Evolutionary conservation across 805 yeast species (phyloP).

Genomic region (Suhomyces vadensis): DNA sequence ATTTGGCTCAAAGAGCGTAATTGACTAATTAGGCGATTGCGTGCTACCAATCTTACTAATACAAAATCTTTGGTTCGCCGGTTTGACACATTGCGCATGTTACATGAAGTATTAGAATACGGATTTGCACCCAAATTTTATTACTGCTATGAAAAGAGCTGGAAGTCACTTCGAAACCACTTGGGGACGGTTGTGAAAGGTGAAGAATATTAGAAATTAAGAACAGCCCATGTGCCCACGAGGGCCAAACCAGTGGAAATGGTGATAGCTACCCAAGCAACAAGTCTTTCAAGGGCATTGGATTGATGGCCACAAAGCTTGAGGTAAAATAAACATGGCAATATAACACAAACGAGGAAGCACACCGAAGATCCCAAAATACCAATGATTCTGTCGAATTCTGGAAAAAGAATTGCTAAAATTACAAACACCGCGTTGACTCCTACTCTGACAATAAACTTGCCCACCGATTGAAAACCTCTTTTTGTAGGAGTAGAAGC

Average conservation of each 20-base stretch:
- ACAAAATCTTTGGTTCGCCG: too few relatives aligned
- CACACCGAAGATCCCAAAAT: slow-evolving; percentile 45
- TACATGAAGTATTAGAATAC: too few relatives aligned
- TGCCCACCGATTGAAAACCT: slow-evolving; percentile 2
- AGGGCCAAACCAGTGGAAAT: slow-evolving; percentile 17
- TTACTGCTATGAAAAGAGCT: too few relatives aligned
- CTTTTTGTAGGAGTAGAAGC: neutral
- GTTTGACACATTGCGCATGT: too few relatives aligned
- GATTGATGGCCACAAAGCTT: slow-evolving; percentile 21
- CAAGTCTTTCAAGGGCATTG: slow-evolving; percentile 15
- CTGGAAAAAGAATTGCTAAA: slow-evolving; percentile 33
- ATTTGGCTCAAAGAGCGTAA: too few relatives aligned
- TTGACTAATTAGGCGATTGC: too few relatives aligned
- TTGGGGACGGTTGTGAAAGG: neutral
- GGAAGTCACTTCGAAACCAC: too few relatives aligned
- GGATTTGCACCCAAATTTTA: slow-evolving; percentile 2
- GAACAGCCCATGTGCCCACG: slow-evolving; percentile 21
- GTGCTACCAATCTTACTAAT: too few relatives aligned
- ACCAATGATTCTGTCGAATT: slow-evolving; percentile 43
- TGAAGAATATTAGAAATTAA: slow-evolving; percentile 1
- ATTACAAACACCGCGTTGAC: slow-evolving; percentile 24
- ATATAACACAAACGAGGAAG: slow-evolving; percentile 40
- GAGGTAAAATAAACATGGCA: slow-evolving; percentile 41
- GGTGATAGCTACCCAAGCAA: slow-evolving; percentile 11
- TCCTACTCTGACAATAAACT: slow-evolving; percentile 20